A percentile compares a stretch with the other conserved stretches of the same genome.
Conservation (phyloP, 495 filamentous ascomycete genomes). For the Podospora comata region DNA sequence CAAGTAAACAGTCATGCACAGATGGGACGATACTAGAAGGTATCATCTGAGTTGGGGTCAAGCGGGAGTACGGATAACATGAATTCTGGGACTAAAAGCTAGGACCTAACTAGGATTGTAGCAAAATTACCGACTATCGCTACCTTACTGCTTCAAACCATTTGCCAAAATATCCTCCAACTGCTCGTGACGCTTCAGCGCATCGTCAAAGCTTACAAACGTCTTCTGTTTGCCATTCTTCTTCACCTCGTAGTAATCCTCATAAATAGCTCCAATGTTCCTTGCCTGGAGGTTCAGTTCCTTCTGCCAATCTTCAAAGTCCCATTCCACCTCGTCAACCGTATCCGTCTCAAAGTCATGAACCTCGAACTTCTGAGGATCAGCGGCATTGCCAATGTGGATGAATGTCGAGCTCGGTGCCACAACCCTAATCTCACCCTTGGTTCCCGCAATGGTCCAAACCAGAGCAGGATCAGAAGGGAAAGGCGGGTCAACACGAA, state of each 20-base stretch:
- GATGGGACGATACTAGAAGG: too few relatives aligned
- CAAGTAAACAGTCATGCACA: too few relatives aligned
- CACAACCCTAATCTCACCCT: conserved; percentile 53
- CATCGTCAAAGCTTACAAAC: conserved; percentile 43
- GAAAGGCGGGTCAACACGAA: conserved; percentile 51
- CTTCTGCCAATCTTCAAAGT: conserved; percentile 41
- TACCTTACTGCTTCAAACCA: background rate
- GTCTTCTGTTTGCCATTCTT: background rate
- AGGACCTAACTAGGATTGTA: too few relatives aligned
- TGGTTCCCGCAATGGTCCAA: conserved; percentile 55
- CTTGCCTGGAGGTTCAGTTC: conserved; percentile 36
- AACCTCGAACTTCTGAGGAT: conserved; percentile 41
- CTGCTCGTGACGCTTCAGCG: conserved; percentile 43
- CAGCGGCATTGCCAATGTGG: conserved; percentile 34
- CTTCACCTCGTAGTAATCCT: conserved; percentile 40
- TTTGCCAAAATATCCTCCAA: conserved; percentile 22
- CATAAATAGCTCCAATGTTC: conserved; percentile 50
- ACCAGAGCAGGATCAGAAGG: conserved; percentile 45
- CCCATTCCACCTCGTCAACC: conserved; percentile 43
- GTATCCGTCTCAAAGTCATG: conserved; percentile 41
- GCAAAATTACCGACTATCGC: too few relatives aligned
- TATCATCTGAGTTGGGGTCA: too few relatives aligned
- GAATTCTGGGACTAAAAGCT: too few relatives aligned
- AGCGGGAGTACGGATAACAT: too few relatives aligned
- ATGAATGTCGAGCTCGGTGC: conserved; percentile 32